Evolutionary conservation across 306 rosid species (phyloP), one percentile per base, ranked within the genome.

Genomic region (Vigna radiata): DNA sequence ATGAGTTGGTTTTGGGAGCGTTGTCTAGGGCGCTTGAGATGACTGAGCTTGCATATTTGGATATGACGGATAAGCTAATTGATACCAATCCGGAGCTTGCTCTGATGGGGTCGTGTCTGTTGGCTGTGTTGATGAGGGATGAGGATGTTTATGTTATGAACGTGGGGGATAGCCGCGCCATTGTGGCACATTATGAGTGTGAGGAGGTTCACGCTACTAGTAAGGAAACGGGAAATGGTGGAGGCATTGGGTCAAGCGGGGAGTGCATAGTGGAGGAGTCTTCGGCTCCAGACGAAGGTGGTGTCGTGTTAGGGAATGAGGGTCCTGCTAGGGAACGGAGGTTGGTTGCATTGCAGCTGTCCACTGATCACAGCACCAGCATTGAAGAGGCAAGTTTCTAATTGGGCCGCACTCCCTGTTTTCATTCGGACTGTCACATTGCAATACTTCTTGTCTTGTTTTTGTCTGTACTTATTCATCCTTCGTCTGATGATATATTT

Each of bases 131-230:
- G 69, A 92, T 92, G 97, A 92, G 97, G 88, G 96, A 90, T 65
- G 96, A 90, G 73, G 97, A 92, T 82, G 97, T 92, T 48, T 92
- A 92, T 79, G 96, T 92, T 71, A 92, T 92, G 97, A 92, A 92
- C 77, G 88, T 92, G 27, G 97, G 97, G 39, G 97, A 92, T 74
- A 92, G 97, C 79, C 84, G 97, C 65, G 97, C 97, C 21, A 90
- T 92, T 41, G 97, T 92, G 67, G 97, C 97, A 0, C 96, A 83
- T 76, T 85, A 81, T 67, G 90, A 85, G 72, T 85, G 81, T 17
- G 79, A 72, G 75, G 86, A 90, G 81, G 87, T 82, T 52, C 78
- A 83, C 56, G 81, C 87, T 3, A 86, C 88, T 4, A 87, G 83
- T 25, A 44, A 33, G 21, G 85, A 77, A 19, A 61, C 60, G 19